Evolutionary conservation across 495 filamentous ascomycete genomes (phyloP).

Genomic region (Astrothelium subdiscretum): DNA sequence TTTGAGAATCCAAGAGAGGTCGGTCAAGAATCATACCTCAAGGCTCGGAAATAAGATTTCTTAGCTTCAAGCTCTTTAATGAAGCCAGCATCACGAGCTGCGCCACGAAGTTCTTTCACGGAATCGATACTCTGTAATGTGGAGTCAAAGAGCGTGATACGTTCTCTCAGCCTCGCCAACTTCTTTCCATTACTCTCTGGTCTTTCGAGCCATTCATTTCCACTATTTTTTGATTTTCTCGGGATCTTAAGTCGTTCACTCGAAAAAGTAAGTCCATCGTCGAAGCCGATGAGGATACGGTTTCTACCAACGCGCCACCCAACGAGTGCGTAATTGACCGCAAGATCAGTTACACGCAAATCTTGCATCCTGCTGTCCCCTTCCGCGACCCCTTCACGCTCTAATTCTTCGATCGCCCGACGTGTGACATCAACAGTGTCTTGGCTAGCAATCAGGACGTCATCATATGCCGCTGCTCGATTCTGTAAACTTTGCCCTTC

Average conservation of each 20-base stretch:
- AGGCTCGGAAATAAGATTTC: slow-evolving; percentile 71
- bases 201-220: slow-evolving; percentile 36
- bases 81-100: slow-evolving; percentile 74
- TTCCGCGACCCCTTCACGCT: slow-evolving; percentile 68
- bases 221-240: slow-evolving; percentile 44
- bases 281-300: slow-evolving; percentile 66
- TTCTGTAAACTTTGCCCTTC: slow-evolving; percentile 37
- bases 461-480: slow-evolving; percentile 76
- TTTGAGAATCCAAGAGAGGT: neutral
- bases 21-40: slow-evolving; percentile 47
- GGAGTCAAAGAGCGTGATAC: slow-evolving; percentile 85
- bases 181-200: slow-evolving; percentile 52
- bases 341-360: slow-evolving; percentile 81
- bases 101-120: slow-evolving; percentile 77
- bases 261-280: slow-evolving; percentile 59
- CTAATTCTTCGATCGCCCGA: slow-evolving; percentile 80
- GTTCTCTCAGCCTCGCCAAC: slow-evolving; percentile 70
- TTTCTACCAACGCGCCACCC: slow-evolving; percentile 94
- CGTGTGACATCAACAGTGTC: slow-evolving; percentile 91
- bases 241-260: slow-evolving; percentile 34
- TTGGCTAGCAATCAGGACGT: slow-evolving; percentile 78
- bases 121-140: slow-evolving; percentile 84
- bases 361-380: slow-evolving; percentile 84
- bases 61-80: slow-evolving; percentile 66
- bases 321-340: slow-evolving; percentile 84